Evolutionary conservation across 2,329 filamentous ascomycete species (phyloP).

Genomic region (Sarocladiaceae sp.): DNA sequence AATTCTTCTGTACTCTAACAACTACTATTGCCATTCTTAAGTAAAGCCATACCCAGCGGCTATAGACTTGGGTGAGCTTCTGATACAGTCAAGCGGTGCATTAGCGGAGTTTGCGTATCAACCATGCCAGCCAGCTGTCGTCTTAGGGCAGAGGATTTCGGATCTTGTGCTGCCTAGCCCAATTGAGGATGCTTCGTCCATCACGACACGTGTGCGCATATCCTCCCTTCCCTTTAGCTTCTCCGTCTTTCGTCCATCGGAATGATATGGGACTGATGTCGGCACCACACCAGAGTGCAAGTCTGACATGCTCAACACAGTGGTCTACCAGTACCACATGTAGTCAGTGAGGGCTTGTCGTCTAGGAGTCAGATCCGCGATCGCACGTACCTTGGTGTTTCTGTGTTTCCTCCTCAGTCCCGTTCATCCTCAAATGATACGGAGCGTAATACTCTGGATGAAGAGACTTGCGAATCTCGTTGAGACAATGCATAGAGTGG

Average conservation of each 20-base stretch:
- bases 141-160: neutral
- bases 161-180: neutral
- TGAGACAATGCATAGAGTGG: conserved; percentile 3
- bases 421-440: neutral
- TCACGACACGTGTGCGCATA: neutral
- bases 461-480: neutral
- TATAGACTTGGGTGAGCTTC: too few relatives aligned
- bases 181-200: neutral
- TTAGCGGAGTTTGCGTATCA: too few relatives aligned
- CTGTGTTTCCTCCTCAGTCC: neutral
- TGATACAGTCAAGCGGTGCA: too few relatives aligned
- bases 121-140: neutral
- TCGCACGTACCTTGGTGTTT: neutral
- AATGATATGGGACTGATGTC: neutral
- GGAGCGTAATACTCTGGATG: neutral
- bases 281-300: neutral
- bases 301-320: neutral
- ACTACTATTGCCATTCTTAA: too few relatives aligned
- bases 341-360: too few relatives aligned
- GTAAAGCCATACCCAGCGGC: too few relatives aligned
- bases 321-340: neutral
- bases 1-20: too few relatives aligned
- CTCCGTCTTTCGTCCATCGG: neutral
- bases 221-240: neutral
- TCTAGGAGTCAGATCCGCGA: too few relatives aligned